Conservation (phyloP, 2,329 filamentous ascomycete species). For the Stagonosporopsis tanaceti region DNA sequence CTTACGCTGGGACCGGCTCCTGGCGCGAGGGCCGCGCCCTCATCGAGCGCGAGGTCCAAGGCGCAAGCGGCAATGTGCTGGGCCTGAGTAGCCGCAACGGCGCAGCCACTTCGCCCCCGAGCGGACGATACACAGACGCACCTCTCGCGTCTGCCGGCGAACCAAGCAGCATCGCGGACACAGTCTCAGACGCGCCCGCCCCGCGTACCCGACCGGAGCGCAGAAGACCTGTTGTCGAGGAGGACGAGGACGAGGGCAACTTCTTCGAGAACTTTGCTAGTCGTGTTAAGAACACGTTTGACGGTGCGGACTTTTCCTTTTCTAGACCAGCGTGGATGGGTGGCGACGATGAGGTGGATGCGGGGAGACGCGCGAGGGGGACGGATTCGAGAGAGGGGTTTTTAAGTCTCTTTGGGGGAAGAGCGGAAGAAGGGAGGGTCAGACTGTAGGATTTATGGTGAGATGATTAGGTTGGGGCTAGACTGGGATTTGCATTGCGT, state of each 20-base stretch:
- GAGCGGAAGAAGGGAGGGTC: conserved; percentile 44
- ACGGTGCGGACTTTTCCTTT: conserved; percentile 64
- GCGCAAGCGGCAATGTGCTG: conserved; percentile 50
- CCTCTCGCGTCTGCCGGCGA: conserved; percentile 22
- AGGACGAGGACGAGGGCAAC: conserved; percentile 74
- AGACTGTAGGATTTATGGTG: conserved; percentile 29
- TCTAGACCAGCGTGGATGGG: conserved; percentile 84
- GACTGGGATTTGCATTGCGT: conserved; percentile 2
- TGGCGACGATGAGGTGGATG: conserved; percentile 51
- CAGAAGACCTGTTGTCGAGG: conserved; percentile 50
- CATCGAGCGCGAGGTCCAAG: conserved; percentile 78
- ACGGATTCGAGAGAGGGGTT: conserved; percentile 30
- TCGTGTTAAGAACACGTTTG: conserved; percentile 89
- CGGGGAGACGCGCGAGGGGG: conserved; percentile 17
- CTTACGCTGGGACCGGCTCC: conserved; percentile 76
- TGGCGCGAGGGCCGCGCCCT: conserved; percentile 93
- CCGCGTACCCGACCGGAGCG: conserved; percentile 24
- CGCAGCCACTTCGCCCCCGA: conserved; percentile 20
- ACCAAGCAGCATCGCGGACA: conserved; percentile 19
- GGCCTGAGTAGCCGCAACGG: conserved; percentile 35
- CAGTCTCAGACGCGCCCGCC: not conserved
- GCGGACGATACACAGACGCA: conserved; percentile 37
- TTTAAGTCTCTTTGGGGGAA: conserved; percentile 45
- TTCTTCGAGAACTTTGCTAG: conserved; percentile 86
- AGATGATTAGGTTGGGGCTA: not conserved